Percentiles rank a stretch among this genome's conserved stretches.
Evolutionary conservation across 1,284 basidiomycete genomes (phyloP).

Genomic region (Pseudozyma sp.): DNA sequence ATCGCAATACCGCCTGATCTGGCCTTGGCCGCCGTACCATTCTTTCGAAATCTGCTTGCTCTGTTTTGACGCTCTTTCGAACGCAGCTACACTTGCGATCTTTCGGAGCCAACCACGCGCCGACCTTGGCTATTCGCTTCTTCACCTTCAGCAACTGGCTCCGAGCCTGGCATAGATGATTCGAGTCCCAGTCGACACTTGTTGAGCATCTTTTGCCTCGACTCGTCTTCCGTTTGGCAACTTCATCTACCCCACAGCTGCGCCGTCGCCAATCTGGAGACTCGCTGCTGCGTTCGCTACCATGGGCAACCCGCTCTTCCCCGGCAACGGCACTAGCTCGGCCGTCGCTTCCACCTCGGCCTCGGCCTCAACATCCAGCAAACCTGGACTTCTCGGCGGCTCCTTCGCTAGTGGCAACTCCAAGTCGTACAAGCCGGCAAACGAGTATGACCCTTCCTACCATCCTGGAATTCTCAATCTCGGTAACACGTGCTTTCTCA

Average conservation of each 20-base stretch:
- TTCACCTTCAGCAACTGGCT: background rate
- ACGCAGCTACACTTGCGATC: too few species aligned
- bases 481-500: constrained; percentile 93
- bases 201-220: background rate
- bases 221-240: background rate
- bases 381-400: constrained; percentile 72
- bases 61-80: too few species aligned
- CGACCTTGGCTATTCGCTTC: background rate
- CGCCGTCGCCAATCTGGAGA: background rate
- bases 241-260: background rate
- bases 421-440: constrained; percentile 74
- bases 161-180: background rate
- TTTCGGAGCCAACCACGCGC: too few species aligned
- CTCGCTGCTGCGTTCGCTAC: background rate
- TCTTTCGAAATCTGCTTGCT: too few species aligned
- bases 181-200: background rate
- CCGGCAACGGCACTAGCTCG: constrained; percentile 74
- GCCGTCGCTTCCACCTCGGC: constrained; percentile 59
- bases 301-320: constrained; percentile 35
- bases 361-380: constrained; percentile 3
- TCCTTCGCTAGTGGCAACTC: constrained; percentile 86
- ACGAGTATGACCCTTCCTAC: constrained; percentile 59
- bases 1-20: too few species aligned
- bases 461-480: constrained; percentile 81
- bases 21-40: too few species aligned